Conservation (phyloP, 2,329 filamentous ascomycete species). For the Neoascochyta sp. region DNA sequence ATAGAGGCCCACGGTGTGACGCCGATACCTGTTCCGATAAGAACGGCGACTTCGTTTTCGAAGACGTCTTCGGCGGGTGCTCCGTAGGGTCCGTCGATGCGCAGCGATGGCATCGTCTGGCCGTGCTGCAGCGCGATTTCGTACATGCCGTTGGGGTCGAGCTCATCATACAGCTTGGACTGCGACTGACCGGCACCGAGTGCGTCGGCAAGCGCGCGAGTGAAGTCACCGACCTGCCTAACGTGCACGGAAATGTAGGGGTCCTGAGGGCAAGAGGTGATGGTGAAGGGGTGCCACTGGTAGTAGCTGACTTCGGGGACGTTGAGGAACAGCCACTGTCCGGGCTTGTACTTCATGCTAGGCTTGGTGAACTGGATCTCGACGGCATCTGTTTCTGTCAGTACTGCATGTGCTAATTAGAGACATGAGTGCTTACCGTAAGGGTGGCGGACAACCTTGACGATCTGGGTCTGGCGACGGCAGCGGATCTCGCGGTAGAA, state of each 20-base stretch:
- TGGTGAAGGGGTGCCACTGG: constrained; percentile 99
- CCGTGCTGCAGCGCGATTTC: constrained; percentile 93
- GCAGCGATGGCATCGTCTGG: constrained; percentile 82
- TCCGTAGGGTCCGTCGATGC: constrained; percentile 93
- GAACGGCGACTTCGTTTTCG: constrained; percentile 81
- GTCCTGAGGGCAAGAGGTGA: constrained; percentile 95
- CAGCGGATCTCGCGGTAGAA: constrained; percentile 87
- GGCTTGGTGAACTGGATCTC: constrained; percentile 97
- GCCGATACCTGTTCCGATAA: constrained; percentile 82
- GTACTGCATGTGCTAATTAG: too few species aligned
- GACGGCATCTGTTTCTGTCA: constrained; percentile 67
- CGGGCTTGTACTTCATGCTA: constrained; percentile 95
- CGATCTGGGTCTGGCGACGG: constrained; percentile 80
- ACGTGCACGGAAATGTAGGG: constrained; percentile 93
- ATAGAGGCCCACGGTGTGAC: constrained; percentile 85
- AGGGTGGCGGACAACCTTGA: constrained; percentile 90
- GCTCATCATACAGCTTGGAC: constrained; percentile 80
- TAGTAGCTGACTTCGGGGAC: constrained; percentile 81
- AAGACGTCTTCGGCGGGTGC: constrained; percentile 97
- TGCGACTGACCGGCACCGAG: constrained; percentile 88
- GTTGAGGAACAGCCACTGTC: constrained; percentile 97
- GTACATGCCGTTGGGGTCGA: constrained; percentile 95
- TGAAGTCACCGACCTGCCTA: constrained; percentile 95
- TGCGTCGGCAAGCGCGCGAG: constrained; percentile 85
- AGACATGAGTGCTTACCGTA: constrained; percentile 78